Percentiles rank a stretch among this genome's conserved stretches.
Evolutionary conservation across 202 grass and related monocot genomes (phyloP).

Genomic region (Thinopyrum obtusiflorum): DNA sequence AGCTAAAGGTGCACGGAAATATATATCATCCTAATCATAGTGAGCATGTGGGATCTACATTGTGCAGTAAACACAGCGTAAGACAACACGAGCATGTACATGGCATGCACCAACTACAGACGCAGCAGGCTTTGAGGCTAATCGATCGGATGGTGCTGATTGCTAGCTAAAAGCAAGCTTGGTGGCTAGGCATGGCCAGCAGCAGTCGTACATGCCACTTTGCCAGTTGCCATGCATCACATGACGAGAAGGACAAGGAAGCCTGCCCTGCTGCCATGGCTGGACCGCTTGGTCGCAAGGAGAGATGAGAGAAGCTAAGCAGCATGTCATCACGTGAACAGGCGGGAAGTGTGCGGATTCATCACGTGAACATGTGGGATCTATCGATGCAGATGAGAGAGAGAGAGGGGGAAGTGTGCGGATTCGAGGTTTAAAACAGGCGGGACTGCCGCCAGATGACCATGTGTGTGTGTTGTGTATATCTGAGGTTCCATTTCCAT

Average conservation of each 20-base stretch:
- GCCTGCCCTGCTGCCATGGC: not conserved
- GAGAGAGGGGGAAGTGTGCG: too few relatives aligned
- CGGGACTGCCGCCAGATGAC: too few relatives aligned
- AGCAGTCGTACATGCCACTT: not conserved
- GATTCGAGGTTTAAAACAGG: too few relatives aligned
- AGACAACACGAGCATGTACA: not conserved
- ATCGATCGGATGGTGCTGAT: not conserved
- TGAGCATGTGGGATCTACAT: not conserved
- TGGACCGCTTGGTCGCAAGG: slow-evolving; percentile 7
- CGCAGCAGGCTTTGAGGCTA: not conserved
- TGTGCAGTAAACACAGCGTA: not conserved
- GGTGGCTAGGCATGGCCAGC: not conserved
- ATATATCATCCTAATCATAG: not conserved
- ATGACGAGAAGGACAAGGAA: slow-evolving; percentile 53
- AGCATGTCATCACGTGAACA: slow-evolving; percentile 70
- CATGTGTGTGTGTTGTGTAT: too few relatives aligned
- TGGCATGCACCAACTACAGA: not conserved
- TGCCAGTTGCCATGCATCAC: slow-evolving; percentile 30
- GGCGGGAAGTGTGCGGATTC: too few relatives aligned
- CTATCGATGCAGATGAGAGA: not conserved
- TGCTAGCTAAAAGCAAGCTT: not conserved
- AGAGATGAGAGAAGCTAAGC: not conserved
- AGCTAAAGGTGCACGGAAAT: not conserved
- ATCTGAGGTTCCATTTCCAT: too few relatives aligned
- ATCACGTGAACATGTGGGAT: slow-evolving; percentile 71